Evolutionary conservation across 2,329 filamentous ascomycete genomes (phyloP), one percentile per base, ranked within the genome.

Genomic region (Xylaria sp.): DNA sequence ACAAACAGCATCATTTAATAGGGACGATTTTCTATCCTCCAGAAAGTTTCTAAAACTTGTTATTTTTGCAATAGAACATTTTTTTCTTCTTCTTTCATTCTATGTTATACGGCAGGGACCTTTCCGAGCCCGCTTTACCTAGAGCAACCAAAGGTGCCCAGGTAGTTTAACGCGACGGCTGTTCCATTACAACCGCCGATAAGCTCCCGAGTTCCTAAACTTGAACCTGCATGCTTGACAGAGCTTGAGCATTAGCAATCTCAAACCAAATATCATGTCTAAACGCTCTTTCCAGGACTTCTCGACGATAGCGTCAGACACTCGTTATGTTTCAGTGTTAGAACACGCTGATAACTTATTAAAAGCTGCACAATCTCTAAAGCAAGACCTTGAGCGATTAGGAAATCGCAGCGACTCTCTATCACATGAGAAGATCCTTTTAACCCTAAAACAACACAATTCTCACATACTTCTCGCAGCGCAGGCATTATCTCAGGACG

Each of bases 301-400:
- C 65, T 63, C 71, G 6, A 66, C 73, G 3, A 75, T 26, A 33
- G 1, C 63, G 10, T 64, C 63, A 42, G 23, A 23, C n/a, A 60
- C 68, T 33, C 56, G 57, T 10, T 72, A 71, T 11, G 15, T 1
- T 51, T 62, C 63, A 10, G 58, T 82, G 9, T 68, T 80, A 20
- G 71, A 77, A 5, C 77, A 81, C 68, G 80, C 80, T 13, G 77
- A 84, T 66, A 78, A 79, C 44, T 73, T 85, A 17, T 76, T 82
- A 11, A 74, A 77, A 53, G 80, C 80, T 61, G 76, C 83, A 2
- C 76, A 81, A 38, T 74, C 77, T 10, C 70, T 84, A 9, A 80
- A 79, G 58, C 63, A 75, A 59, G 75, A 76, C 44, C 71, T 77
- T 65, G 69, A 78, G 70, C 57, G 67, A 68, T 67, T 75, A 42